Evolutionary conservation across 2,329 filamentous ascomycete species (phyloP), one percentile per base, ranked within the genome.

Genomic region (Penicillium sp.): DNA sequence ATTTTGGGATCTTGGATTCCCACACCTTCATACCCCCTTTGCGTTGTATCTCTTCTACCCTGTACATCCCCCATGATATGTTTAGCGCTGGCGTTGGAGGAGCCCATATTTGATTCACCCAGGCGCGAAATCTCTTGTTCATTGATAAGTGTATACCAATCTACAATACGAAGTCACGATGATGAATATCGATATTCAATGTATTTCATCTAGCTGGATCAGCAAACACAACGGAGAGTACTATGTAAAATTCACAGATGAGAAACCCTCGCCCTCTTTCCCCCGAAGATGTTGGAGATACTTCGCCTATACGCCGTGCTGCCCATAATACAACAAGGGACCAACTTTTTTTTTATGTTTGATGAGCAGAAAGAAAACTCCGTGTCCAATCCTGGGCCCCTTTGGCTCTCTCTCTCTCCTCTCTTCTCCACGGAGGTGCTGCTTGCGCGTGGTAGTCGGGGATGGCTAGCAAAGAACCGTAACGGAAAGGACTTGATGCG

Each of bases 241-340:
- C 52, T 60, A 59, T 61, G 59, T 63, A 56, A 59, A 54, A 49
- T 55, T 40, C 47, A 54, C 44, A 54, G 50, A 55, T 50, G 43
- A 49, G 34, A 58, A 56, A 51, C 46, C 55, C 51, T 52, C 47
- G 56, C 55, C 56, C 49, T 55, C 59, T 56, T 55, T 5, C 20
- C 30, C 23, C 36, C 36, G 21, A 15, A 21, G 13, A 40, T 40
- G 21, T 52, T 54, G 55, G 51, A 65, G 58, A 60, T 58, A 55
- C 61, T 68, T 69, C 66, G 67, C 68, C 68, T 49, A 53, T 70
- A 70, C 68, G 68, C 68, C 68, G 66, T 70, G 68, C 68, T 71
- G 66, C 66, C 68, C 66, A 64, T 65, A 67, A 68, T 68, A 68
- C 60, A 62, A 57, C 49, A 65, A 59, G 56, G 57, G 58, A 62